Base-by-base conservation (phyloP, 176 grass and related monocot genomes). In the Eleusine indica region DNA sequence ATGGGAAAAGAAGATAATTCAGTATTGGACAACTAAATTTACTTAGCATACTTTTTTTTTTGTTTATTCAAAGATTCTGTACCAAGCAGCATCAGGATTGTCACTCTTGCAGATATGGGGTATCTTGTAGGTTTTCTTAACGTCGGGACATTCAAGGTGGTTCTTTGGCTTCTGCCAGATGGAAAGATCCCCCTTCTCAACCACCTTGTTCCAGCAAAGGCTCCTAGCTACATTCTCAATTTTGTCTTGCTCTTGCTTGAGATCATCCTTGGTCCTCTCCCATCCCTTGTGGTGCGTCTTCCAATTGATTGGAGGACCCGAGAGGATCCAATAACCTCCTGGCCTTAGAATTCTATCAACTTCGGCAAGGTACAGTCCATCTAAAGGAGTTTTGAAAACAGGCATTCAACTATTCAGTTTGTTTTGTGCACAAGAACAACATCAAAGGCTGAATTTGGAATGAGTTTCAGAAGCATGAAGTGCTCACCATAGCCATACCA, bases 141-240 rank as follows among this genome's bases (percentile, higher is more conserved):
- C 86, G 22, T 84, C 65, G 71, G 87, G 48, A 30, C 95, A 98
- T 61, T 93, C 91, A 25, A 93, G 71, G 56, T 98, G 95, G 79
- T 98, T 98, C 78, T 91, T 84, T 41, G 95, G 95, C 79, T 98
- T 98, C 87, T 98, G 95, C 92, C 92, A 98, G 68, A 98, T 88
- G 6, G 92, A 74, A 46, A 98, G 92, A 82, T 98, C 95, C 7
- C 68, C 71, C 79, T 94, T 86, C 88, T 98, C 95, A 4, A 86
- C 83, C 35, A 93, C 84, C 54, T 98, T 98, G 48, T 84, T 98
- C 95, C 95, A 98, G 84, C 95, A 98, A 63, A 98, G 88, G 48
- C 90, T 86, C 76, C 42, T 95, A 0, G 92, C 92, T 0, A 93
- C 85, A 48, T 91, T 84, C 89, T 98, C 95, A 43, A 98, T 98